A percentile compares a stretch with the other conserved stretches of the same genome.
These are phyloP conservation scores for Neurospora sp. DNA, from an alignment of 495 filamentous ascomycete genomes.

Conservation along the genomic window DNA sequence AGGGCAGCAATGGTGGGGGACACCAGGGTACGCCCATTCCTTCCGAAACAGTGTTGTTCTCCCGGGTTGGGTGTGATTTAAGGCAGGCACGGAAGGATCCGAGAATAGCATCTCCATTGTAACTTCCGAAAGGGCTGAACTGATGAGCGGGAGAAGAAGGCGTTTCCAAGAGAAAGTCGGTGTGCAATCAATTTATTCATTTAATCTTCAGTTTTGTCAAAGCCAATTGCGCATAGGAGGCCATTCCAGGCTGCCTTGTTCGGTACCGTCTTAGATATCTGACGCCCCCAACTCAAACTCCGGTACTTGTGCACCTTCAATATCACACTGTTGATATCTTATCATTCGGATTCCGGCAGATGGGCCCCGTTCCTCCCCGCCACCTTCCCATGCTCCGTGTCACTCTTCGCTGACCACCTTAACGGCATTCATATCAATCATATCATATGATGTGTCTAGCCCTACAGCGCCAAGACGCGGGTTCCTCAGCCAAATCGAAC, in stretches of 20 bases:
- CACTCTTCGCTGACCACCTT: background rate
- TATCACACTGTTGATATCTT: background rate
- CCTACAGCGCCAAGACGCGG: background rate
- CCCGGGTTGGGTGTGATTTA: background rate
- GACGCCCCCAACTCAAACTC: background rate
- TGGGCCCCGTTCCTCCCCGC: background rate
- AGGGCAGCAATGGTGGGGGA: background rate
- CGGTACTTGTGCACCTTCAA: background rate
- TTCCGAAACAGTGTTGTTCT: background rate
- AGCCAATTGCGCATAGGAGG: background rate
- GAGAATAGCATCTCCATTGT: background rate
- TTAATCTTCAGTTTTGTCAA: background rate
- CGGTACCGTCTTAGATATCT: background rate
- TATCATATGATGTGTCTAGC: background rate
- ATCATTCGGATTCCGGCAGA: background rate
- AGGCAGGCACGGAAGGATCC: background rate
- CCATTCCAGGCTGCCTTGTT: background rate
- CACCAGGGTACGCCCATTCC: background rate
- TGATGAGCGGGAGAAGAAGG: background rate
- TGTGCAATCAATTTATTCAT: background rate
- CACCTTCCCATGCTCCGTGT: background rate
- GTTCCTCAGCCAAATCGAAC: background rate
- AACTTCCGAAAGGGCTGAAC: background rate
- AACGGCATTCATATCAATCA: too few species aligned
- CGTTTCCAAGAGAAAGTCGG: background rate